Percentiles rank a stretch among this genome's conserved stretches.
These are phyloP conservation scores for Lycium barbarum DNA, from an alignment of 257 asterid genomes.

Conservation along the genomic window DNA sequence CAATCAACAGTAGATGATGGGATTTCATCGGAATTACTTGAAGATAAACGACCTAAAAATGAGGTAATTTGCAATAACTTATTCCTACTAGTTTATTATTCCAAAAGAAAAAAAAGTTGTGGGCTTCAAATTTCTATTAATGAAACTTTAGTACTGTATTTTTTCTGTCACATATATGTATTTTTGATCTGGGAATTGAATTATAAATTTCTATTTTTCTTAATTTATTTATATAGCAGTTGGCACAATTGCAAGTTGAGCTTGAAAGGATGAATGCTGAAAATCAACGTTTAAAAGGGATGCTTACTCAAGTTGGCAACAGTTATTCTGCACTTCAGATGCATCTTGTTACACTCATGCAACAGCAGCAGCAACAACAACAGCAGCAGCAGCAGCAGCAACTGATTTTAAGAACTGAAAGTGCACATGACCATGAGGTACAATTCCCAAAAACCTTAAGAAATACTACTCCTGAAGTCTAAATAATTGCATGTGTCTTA, in stretches of 20 bases:
- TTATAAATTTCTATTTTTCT: not conserved
- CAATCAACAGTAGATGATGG: constrained; percentile 86
- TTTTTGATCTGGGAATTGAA: not conserved
- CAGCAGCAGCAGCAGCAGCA: constrained; percentile 36
- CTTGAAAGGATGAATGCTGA: constrained; percentile 73
- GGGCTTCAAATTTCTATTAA: not conserved
- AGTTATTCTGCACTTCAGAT: constrained; percentile 66
- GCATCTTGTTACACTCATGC: constrained; percentile 66
- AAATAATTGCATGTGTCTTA: not conserved
- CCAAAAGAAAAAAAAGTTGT: not conserved
- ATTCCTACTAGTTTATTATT: not conserved
- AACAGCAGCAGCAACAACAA: constrained; percentile 32
- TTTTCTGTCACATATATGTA: not conserved
- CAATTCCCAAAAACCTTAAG: not conserved
- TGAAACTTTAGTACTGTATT: not conserved
- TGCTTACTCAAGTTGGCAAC: constrained; percentile 70
- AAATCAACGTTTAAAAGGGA: constrained; percentile 75
- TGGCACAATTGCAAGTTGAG: constrained; percentile 69
- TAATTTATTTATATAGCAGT: constrained; percentile 36
- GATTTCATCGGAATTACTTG: constrained; percentile 47
- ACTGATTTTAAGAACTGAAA: constrained; percentile 33
- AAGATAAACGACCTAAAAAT: constrained; percentile 57
- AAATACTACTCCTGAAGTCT: not conserved
- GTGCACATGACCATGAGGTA: constrained; percentile 41
- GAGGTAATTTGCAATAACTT: constrained; percentile 54